Base-by-base conservation (phyloP, 192 early-diverging fungal genomes). In the Mortierella antarctica region DNA sequence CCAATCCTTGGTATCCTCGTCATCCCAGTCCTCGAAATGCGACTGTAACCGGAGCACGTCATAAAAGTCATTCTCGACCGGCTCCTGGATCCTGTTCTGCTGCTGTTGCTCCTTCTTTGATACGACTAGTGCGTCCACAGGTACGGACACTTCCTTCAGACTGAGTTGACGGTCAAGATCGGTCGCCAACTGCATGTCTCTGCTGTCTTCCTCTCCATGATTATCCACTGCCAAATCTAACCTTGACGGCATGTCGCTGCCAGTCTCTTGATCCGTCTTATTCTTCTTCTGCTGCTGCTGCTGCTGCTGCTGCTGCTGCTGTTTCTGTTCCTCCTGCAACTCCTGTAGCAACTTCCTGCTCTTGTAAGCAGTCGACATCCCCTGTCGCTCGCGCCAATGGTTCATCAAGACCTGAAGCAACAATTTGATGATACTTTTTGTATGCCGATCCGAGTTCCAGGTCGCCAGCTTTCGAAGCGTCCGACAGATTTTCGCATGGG, bases 361-460 rank as follows among this genome's bases (percentile, higher is more conserved):
- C 39, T 70, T 63, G 50, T 79, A 83, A 2, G 56, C 61, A 2
- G 70, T 71, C 12, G 62, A 53, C 7, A 71, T 50, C 13, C 71
- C 82, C 23, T 83, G 73, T 13, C 85, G 66, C 60, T 88, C 83
- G 71, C 82, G 78, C 77, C 77, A 80, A 47, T 80, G 77, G 14
- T 60, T 60, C 60, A 80, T 57, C 8, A 83, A 75, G n/a, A 85
- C 65, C 54, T 83, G 67, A 7, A 92, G 23, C 51, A 91, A 47
- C 41, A 92, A 54, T 52, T 92, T 92, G 56, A 88, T 82, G 10
- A 93, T 79, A 70, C 89, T 89, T 70, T 92, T 93, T 47, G 86
- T 83, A 64, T 93, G 92, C 7, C 77, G 77, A 55, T 88, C 83
- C 1, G 86, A 85, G 56, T 91, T 91, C 59, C 88, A 73, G 0